These are phyloP conservation scores for Pleurotus platypus DNA, from an alignment of 768 basidiomycete species.

Conservation along the genomic window DNA sequence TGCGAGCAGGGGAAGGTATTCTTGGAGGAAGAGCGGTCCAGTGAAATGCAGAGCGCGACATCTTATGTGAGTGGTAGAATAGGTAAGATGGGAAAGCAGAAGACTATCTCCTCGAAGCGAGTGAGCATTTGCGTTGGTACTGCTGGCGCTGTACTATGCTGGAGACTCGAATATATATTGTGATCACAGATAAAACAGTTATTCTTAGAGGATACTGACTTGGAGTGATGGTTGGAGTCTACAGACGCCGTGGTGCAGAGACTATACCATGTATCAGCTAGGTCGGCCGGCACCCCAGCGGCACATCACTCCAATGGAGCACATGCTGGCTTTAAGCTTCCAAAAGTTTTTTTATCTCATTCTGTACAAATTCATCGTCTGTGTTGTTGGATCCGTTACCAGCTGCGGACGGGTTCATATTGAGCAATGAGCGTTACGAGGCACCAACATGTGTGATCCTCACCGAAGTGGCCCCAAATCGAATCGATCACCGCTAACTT, in stretches of 20 bases:
- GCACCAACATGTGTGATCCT: conserved; percentile 10
- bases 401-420: conserved; percentile 21
- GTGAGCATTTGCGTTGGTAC: no score
- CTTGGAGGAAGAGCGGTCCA: conserved; percentile 17
- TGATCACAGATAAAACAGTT: no score
- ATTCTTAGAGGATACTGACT: no score
- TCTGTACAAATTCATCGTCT: conserved; percentile 40
- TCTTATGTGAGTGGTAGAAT: background rate
- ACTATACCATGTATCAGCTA: no score
- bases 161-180: no score
- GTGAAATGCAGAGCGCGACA: background rate
- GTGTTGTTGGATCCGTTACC: conserved; percentile 37
- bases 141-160: no score
- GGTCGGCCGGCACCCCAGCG: no score
- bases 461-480: conserved; percentile 57
- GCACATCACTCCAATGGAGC: no score
- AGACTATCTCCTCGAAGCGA: no score
- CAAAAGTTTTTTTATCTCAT: conserved; percentile 42
- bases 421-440: background rate
- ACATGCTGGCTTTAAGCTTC: conserved; percentile 19
- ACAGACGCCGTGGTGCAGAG: no score
- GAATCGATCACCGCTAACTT: conserved; percentile 51
- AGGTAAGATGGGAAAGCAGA: background rate
- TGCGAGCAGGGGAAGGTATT: conserved; percentile 28
- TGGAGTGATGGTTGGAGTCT: no score